Base-by-base conservation (phyloP, 2,329 filamentous ascomycete species). In the Coleophoma eucalyptorum region DNA sequence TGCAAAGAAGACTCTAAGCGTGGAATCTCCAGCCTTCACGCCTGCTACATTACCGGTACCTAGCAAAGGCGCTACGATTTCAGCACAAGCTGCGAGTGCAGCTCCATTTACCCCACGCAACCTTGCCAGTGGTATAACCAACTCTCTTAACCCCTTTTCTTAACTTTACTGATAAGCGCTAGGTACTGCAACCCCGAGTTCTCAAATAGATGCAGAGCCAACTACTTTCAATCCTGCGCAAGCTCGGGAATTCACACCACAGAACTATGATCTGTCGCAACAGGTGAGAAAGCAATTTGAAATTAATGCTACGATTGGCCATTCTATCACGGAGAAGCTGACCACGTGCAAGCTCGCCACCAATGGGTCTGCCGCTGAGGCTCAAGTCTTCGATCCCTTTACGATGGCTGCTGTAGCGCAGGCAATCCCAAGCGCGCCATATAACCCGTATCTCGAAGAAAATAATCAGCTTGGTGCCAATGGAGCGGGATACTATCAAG, bases 1-100 rank as follows among this genome's bases (percentile, higher is more conserved):
- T 53, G 65, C 74, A 20, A 90, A 90, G 70, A 94, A 91, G 69
- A 77, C 87, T 26, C 78, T 99, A 59, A 99, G 96, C 69, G 94
- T 96, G 64, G 94, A 97, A 64, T 97, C 94, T 8, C 93, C 94
- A 12, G 90, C 93, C 44, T 99, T 99, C 68, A 97, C 90, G 0
- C 93, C 93, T 5, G 74, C 81, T 13, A 72, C 67, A 52, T 60
- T 77, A 41, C 63, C 78, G 41, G 69, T 72, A 20, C 70, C 72
- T 1, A 65, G 72, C 20, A 90, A 90, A 69, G 87, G 87, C 62
- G 79, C 86, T 10, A 86, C 62, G 8, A 91, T 97, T 57, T 94
- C 92, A 7, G 90, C 91, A 1, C 91, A 95, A 69, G 88, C 90
- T 50, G 92, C 88, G n/a, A 94, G 81, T 67, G 94, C 93, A 19